Percentiles rank a stretch among this genome's conserved stretches.
Evolutionary conservation across 2,329 filamentous ascomycete species (phyloP).

Genomic region (Domatiomyces catenatus): DNA sequence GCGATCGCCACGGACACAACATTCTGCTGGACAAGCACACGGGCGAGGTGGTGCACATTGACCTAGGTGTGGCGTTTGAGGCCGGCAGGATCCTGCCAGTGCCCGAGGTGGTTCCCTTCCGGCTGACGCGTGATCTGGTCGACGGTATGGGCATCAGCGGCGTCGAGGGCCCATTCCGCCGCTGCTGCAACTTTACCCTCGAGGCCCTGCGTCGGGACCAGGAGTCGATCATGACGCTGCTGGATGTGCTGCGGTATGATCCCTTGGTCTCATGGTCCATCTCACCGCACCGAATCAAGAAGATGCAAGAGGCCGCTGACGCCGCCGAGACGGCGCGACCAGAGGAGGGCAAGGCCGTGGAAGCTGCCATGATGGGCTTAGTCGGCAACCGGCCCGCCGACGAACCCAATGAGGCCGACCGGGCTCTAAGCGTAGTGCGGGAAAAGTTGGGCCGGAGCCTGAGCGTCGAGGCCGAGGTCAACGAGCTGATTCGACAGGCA

Average conservation of each 20-base stretch:
- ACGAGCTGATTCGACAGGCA: slow-evolving; percentile 90
- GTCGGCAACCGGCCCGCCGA: slow-evolving; percentile 29
- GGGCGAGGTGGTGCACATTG: slow-evolving; percentile 92
- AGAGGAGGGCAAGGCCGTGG: slow-evolving; percentile 6
- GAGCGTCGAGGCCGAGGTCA: slow-evolving; percentile 88
- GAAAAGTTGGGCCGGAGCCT: slow-evolving; percentile 92
- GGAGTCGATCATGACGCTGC: slow-evolving; percentile 94
- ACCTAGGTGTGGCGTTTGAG: slow-evolving; percentile 93
- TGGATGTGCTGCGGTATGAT: slow-evolving; percentile 96
- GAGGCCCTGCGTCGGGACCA: slow-evolving; percentile 89
- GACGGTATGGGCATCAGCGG: slow-evolving; percentile 94
- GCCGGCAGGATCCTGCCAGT: slow-evolving; percentile 88
- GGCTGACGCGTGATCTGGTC: slow-evolving; percentile 82
- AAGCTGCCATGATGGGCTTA: slow-evolving; percentile 18
- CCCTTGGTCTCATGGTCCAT: slow-evolving; percentile 93
- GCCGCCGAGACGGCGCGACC: slow-evolving; percentile 24
- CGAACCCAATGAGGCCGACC: slow-evolving; percentile 67
- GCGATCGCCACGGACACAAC: slow-evolving; percentile 91
- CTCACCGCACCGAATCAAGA: slow-evolving; percentile 50
- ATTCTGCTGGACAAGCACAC: slow-evolving; percentile 81
- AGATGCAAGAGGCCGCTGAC: slow-evolving; percentile 44
- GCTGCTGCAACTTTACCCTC: slow-evolving; percentile 96
- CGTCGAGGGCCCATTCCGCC: slow-evolving; percentile 87
- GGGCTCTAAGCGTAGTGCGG: slow-evolving; percentile 79
- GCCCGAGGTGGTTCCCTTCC: slow-evolving; percentile 89